Evolutionary conservation across 345 rosid species (phyloP).

Genomic region (Eucalyptus globulus): DNA sequence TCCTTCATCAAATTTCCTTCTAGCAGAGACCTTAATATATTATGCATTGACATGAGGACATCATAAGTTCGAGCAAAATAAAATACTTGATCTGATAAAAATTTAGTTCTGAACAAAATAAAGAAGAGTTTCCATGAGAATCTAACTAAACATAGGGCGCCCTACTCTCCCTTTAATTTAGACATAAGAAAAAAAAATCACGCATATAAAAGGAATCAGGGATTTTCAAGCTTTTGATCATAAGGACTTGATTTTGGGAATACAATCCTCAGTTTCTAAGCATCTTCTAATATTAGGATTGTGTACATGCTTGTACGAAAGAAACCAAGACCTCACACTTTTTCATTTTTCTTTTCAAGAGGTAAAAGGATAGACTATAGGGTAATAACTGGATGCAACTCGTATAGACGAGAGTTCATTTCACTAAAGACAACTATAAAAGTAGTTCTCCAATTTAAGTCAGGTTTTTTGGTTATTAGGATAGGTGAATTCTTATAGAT

Average conservation of each 20-base stretch:
- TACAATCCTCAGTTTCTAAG: background rate
- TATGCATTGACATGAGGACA: background rate
- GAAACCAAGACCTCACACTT: background rate
- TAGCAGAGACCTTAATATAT: slow-evolving; percentile 50
- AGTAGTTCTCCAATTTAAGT: background rate
- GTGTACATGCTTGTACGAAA: background rate
- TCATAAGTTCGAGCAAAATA: background rate
- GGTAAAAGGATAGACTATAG: background rate
- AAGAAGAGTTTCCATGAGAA: background rate
- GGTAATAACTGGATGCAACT: background rate
- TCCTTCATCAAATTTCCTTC: slow-evolving; percentile 36
- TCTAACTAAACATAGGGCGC: background rate
- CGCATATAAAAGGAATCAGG: background rate
- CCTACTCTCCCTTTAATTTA: background rate
- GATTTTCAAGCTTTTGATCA: background rate
- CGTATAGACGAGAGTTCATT: background rate
- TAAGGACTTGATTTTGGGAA: background rate
- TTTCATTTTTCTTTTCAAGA: background rate
- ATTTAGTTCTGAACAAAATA: background rate
- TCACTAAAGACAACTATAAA: background rate
- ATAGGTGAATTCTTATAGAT: no score
- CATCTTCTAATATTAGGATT: background rate
- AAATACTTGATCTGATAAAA: background rate
- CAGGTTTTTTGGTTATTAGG: no score
- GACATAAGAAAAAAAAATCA: background rate